These are phyloP conservation scores for Lactifluus volemus DNA, from an alignment of 768 basidiomycete species.

Conservation along the genomic window DNA sequence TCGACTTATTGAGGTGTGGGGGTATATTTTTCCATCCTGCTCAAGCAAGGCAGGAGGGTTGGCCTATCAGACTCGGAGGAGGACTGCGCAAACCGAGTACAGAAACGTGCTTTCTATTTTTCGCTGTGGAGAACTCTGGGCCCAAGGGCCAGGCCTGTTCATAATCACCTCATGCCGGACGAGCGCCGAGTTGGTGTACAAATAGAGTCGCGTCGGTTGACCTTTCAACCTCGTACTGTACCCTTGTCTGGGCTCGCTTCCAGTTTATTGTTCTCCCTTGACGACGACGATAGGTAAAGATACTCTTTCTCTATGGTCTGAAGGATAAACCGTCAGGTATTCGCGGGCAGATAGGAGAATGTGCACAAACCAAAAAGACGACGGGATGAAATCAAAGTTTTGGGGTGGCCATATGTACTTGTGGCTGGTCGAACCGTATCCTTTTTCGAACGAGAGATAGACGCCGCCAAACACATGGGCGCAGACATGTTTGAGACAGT, in stretches of 20 bases:
- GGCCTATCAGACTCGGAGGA: not conserved
- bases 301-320: not conserved
- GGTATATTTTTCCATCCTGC: too few species aligned
- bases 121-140: not conserved
- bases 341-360: not conserved
- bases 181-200: not conserved
- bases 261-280: too few species aligned
- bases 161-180: not conserved
- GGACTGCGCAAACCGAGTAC: not conserved
- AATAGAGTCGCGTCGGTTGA: too few species aligned
- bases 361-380: not conserved
- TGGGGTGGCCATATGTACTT: conserved; percentile 1
- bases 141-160: not conserved
- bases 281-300: too few species aligned
- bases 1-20: too few species aligned
- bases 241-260: not conserved
- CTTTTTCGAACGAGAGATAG: not conserved
- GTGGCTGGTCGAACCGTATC: not conserved
- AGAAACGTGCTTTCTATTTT: not conserved
- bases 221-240: not conserved
- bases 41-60: not conserved
- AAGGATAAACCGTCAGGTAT: not conserved
- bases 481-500: too few species aligned
- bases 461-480: conserved; percentile 7
- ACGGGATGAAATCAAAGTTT: not conserved